Conservation (phyloP, 352 stramenopile species). For the Phytophthora fragariae region DNA sequence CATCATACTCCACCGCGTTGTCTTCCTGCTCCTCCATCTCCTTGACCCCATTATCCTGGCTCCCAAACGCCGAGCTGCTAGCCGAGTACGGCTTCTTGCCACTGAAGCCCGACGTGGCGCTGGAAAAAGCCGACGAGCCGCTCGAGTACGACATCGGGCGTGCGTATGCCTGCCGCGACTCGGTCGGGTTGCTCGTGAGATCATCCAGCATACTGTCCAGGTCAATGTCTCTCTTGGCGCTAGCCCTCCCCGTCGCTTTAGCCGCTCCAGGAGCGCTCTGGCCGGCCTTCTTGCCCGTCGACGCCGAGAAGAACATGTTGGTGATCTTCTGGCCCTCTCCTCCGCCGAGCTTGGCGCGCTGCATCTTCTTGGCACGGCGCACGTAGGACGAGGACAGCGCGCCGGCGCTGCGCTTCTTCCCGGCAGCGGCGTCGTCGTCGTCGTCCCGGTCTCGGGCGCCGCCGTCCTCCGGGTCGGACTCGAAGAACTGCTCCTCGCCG, state of each 20-base stretch:
- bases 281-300: conserved; percentile 41
- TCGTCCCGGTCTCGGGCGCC: conserved; percentile 36
- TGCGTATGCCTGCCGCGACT: conserved; percentile 58
- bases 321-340: conserved; percentile 89
- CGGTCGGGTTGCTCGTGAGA: conserved; percentile 83
- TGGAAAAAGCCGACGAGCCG: conserved; percentile 35
- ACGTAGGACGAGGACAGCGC: conserved; percentile 82
- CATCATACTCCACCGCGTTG: conserved; percentile 39
- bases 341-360: conserved; percentile 78
- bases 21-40: conserved; percentile 31
- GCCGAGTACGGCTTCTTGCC: conserved; percentile 26
- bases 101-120: conserved; percentile 26
- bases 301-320: conserved; percentile 88
- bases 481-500: conserved; percentile 91
- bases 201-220: conserved; percentile 89
- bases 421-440: conserved; percentile 47
- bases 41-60: conserved; percentile 25
- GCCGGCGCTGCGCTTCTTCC: conserved; percentile 81
- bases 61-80: conserved; percentile 14
- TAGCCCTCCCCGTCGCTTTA: conserved; percentile 15
- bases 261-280: conserved; percentile 24
- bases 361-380: conserved; percentile 83
- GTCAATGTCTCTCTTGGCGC: conserved; percentile 83
- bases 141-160: conserved; percentile 71
- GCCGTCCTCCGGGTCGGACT: conserved; percentile 73